These are phyloP conservation scores for Panellus pusillus DNA, from an alignment of 768 basidiomycete species.

Conservation along the genomic window DNA sequence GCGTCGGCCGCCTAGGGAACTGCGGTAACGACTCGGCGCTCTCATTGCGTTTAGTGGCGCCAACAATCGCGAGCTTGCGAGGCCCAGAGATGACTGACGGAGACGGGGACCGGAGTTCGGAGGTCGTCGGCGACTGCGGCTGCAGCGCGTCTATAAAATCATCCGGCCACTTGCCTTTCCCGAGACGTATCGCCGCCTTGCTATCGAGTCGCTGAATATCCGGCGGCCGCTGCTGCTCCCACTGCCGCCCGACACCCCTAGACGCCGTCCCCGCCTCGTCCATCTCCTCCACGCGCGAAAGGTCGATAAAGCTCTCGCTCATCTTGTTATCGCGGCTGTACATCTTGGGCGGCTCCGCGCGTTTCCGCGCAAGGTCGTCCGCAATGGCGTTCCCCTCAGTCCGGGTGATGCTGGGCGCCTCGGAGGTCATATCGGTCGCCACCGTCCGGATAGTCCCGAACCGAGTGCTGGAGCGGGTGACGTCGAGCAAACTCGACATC, in stretches of 20 bases:
- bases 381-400: conserved; percentile 64
- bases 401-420: conserved; percentile 61
- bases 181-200: conserved; percentile 52
- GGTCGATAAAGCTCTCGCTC: conserved; percentile 46
- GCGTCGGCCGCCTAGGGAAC: conserved; percentile 57
- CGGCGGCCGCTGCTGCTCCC: conserved; percentile 14
- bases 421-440: conserved; percentile 80
- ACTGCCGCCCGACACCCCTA: conserved; percentile 26
- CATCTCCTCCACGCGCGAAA: conserved; percentile 23
- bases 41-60: conserved; percentile 43
- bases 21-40: conserved; percentile 47
- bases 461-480: conserved; percentile 50
- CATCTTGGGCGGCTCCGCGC: conserved; percentile 26
- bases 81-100: conserved; percentile 45
- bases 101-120: conserved; percentile 27
- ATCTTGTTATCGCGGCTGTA: conserved; percentile 56
- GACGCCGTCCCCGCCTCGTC: conserved; percentile 24
- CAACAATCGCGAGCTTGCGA: conserved; percentile 58
- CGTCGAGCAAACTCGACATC: conserved; percentile 66
- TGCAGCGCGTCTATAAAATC: conserved; percentile 70
- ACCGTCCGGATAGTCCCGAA: conserved; percentile 82
- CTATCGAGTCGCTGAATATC: conserved; percentile 31
- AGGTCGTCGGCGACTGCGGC: conserved; percentile 30
- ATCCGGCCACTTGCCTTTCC: conserved; percentile 83
- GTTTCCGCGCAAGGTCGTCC: conserved; percentile 48